Percentiles rank a stretch among this genome's conserved stretches.
phyloP scores from a whole-genome alignment of 2,329 filamentous ascomycete genomes.

The Berkeleyomyces rouxiae region DNA sequence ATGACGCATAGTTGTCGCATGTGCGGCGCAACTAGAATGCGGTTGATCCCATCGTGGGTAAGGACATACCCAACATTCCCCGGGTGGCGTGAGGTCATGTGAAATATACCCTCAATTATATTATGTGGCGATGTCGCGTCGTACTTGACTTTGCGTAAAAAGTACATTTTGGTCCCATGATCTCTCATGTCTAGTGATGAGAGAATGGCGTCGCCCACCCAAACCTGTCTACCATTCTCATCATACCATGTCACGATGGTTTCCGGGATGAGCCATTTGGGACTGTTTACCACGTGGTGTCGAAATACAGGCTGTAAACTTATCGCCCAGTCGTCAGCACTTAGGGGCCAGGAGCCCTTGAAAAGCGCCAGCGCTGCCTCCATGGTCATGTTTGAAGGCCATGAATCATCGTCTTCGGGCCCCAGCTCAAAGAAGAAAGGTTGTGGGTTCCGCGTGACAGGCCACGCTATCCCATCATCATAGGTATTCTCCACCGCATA shows the following conservation, averaged over 20 bases:
- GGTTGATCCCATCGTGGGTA: neutral
- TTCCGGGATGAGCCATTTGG: neutral
- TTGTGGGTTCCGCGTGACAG: neutral
- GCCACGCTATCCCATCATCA: neutral
- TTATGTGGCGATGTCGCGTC: neutral
- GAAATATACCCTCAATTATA: neutral
- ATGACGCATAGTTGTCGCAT: neutral
- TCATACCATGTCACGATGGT: slow-evolving; percentile 1
- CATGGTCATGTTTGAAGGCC: neutral
- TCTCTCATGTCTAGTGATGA: neutral
- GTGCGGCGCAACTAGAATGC: slow-evolving; percentile 1
- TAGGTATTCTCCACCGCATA: neutral
- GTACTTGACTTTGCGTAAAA: neutral
- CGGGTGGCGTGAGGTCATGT: neutral
- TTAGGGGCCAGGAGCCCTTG: neutral
- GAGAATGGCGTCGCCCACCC: neutral
- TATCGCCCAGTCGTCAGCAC: neutral
- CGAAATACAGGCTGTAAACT: neutral
- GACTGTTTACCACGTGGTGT: neutral
- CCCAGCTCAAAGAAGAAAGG: neutral
- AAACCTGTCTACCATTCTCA: neutral
- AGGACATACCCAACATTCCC: neutral
- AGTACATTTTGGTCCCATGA: neutral
- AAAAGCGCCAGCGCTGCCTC: neutral
- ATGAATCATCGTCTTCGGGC: neutral